A percentile compares a stretch with the other conserved stretches of the same genome.
Evolutionary conservation across 306 rosid species (phyloP).

Genomic region (Sicyos baderoa): DNA sequence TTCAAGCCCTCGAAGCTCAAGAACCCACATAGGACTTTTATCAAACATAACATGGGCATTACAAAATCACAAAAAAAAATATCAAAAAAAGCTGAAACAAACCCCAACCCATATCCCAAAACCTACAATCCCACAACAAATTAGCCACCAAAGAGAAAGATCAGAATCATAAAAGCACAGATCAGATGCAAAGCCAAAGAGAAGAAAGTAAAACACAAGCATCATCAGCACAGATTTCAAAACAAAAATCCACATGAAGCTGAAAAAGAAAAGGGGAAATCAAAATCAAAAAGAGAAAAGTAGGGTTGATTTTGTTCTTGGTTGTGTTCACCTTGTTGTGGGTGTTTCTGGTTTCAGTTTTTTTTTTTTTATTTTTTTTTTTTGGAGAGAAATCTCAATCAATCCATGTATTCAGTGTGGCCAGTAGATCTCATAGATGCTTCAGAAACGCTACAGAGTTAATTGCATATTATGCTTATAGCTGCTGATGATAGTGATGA

Average conservation of each 20-base stretch:
- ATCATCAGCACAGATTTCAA: background rate
- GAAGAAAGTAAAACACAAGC: background rate
- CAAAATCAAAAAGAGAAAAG: background rate
- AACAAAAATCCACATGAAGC: background rate
- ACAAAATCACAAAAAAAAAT: background rate
- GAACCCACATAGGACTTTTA: background rate
- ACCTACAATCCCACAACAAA: background rate
- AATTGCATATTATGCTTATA: conserved; percentile 1
- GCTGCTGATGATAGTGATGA: conserved; percentile 5
- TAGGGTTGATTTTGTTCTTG: background rate
- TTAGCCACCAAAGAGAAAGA: background rate
- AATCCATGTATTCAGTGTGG: background rate
- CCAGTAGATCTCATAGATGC: conserved; percentile 16
- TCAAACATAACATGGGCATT: conserved; percentile 3
- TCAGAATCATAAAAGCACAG: conserved; percentile 16
- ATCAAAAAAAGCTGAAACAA: background rate
- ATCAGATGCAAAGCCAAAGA: conserved; percentile 12
- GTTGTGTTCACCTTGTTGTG: background rate
- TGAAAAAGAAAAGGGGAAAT: background rate
- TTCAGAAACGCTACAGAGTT: conserved; percentile 22
- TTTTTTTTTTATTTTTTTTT: background rate
- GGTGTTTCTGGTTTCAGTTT: background rate
- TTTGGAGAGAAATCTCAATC: conserved; percentile 3
- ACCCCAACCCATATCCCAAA: conserved; percentile 8
- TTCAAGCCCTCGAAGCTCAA: conserved; percentile 8